Percentiles rank a stretch among this genome's conserved stretches.
Evolutionary conservation across 768 basidiomycete genomes (phyloP).

Genomic region (Pisolithus orientalis): DNA sequence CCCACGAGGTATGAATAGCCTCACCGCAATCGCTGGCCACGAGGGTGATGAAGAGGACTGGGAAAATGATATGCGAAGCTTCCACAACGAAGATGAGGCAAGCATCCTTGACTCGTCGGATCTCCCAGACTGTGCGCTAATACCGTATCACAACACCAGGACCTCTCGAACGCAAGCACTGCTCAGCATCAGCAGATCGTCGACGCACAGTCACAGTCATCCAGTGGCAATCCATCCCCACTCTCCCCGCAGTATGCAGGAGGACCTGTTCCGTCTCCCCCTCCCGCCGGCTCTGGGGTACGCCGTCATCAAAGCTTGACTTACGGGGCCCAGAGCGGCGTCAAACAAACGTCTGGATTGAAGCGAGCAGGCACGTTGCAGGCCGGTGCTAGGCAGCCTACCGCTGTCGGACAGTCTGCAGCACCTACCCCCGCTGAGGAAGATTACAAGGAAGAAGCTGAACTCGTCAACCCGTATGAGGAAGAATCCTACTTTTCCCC

Average conservation of each 20-base stretch:
- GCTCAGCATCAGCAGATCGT: constrained; percentile 41
- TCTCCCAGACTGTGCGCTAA: constrained; percentile 8
- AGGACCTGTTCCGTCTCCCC: constrained; percentile 57
- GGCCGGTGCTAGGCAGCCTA: constrained; percentile 35
- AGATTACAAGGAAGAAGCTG: constrained; percentile 44
- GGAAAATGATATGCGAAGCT: constrained; percentile 59
- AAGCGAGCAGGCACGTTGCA: constrained; percentile 71
- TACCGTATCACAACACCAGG: constrained; percentile 15
- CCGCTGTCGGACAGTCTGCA: constrained; percentile 30
- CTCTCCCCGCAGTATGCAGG: constrained; percentile 56
- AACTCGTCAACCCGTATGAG: constrained; percentile 34
- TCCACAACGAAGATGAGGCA: constrained; percentile 65
- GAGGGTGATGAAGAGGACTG: constrained; percentile 88
- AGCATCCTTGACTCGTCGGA: constrained; percentile 10
- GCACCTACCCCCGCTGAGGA: constrained; percentile 49
- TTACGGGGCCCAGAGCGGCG: constrained; percentile 50
- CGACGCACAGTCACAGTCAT: constrained; percentile 43
- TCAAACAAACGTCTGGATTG: constrained; percentile 49
- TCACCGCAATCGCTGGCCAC: constrained; percentile 79
- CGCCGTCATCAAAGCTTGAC: constrained; percentile 79
- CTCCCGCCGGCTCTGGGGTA: constrained; percentile 63
- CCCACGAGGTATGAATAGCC: constrained; percentile 72
- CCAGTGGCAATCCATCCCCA: constrained; percentile 40
- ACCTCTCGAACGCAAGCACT: constrained; percentile 15
- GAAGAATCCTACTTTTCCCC: constrained; percentile 55